phyloP scores from a whole-genome alignment of 345 rosid genomes.

The Gossypium ekmanianum region DNA sequence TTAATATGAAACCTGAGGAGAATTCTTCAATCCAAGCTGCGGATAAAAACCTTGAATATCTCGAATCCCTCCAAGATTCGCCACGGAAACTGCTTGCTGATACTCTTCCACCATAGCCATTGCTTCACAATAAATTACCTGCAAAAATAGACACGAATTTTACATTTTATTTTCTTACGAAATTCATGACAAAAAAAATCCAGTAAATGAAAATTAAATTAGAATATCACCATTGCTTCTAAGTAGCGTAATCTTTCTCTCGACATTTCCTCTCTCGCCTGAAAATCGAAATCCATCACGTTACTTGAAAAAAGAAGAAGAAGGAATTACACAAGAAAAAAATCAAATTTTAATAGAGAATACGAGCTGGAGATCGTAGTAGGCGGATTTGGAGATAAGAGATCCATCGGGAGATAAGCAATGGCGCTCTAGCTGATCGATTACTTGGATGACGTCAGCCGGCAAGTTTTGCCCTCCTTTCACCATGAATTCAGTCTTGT shows the following conservation, averaged over 20 bases:
- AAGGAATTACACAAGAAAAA: background rate
- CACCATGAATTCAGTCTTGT: conserved; percentile 36
- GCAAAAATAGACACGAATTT: conserved; percentile 10
- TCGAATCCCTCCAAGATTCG: conserved; percentile 68
- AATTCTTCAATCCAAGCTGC: conserved; percentile 69
- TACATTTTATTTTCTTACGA: no score
- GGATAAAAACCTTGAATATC: conserved; percentile 66
- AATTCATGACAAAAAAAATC: background rate
- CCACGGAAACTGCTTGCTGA: conserved; percentile 75
- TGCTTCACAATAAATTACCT: conserved; percentile 88
- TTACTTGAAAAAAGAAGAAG: background rate
- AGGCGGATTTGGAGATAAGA: conserved; percentile 83
- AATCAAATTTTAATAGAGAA: background rate
- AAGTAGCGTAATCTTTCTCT: conserved; percentile 19
- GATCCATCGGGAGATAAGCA: conserved; percentile 95
- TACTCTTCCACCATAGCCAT: conserved; percentile 90
- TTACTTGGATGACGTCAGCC: conserved; percentile 67
- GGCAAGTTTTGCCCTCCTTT: conserved; percentile 67
- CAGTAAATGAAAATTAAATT: background rate
- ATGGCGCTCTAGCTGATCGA: conserved; percentile 96
- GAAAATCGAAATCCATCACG: conserved; percentile 21
- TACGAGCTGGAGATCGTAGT: conserved; percentile 85
- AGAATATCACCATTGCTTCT: conserved; percentile 79
- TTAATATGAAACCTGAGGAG: conserved; percentile 52
- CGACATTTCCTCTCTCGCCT: conserved; percentile 97